Conservation (phyloP, 106 monocot species). For the Platanthera guangdongensis region DNA sequence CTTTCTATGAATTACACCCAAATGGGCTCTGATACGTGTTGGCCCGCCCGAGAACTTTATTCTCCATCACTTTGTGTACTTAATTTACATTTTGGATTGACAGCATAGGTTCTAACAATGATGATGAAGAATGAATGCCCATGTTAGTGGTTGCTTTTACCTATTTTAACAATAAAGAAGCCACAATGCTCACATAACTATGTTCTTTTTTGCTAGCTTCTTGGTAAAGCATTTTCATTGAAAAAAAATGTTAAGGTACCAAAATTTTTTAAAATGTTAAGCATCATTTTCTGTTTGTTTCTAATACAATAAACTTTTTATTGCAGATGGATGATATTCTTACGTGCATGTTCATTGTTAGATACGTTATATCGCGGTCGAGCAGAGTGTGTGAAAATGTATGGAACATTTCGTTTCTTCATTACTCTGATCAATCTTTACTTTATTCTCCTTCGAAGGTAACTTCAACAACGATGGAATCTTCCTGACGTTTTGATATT, state of each 20-base stretch:
- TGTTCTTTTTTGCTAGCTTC: not conserved
- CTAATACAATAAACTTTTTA: not conserved
- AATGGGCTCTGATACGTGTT: too few species aligned
- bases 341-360: not conserved
- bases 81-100: too few species aligned
- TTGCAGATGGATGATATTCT: constrained; percentile 6
- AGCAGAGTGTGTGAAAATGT: constrained; percentile 4
- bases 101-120: too few species aligned
- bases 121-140: not conserved
- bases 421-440: not conserved
- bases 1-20: too few species aligned
- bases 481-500: not conserved
- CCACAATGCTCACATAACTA: not conserved
- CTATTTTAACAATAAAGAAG: not conserved
- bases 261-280: not conserved
- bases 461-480: not conserved
- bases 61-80: too few species aligned
- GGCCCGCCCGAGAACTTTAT: too few species aligned
- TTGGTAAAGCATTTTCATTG: not conserved
- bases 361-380: not conserved
- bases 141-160: not conserved
- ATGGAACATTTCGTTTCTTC: not conserved
- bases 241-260: not conserved
- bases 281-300: not conserved
- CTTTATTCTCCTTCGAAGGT: not conserved